Evolutionary conservation across 306 rosid genomes (phyloP).

Genomic region (Inga leiocalycina): DNA sequence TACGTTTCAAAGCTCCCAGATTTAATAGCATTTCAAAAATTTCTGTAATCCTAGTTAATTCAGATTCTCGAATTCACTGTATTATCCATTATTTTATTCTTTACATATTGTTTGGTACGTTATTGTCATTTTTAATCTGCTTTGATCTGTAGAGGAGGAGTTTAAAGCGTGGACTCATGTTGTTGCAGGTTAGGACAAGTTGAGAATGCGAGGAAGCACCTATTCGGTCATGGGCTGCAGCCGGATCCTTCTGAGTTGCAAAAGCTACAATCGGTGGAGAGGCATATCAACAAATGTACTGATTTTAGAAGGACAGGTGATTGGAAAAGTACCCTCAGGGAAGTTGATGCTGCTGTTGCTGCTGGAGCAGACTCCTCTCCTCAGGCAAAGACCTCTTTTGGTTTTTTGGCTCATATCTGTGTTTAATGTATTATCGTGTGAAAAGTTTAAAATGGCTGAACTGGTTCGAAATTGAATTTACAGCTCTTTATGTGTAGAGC

Average conservation of each 20-base stretch:
- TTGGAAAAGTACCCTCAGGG: conserved; percentile 81
- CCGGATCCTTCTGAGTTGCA: conserved; percentile 65
- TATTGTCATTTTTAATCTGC: conserved; percentile 1
- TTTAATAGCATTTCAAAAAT: conserved; percentile 33
- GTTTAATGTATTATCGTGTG: conserved; percentile 14
- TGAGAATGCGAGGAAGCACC: conserved; percentile 80
- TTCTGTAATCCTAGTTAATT: background rate
- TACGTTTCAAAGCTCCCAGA: background rate
- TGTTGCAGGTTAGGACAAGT: conserved; percentile 82
- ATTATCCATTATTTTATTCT: background rate
- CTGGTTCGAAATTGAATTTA: conserved; percentile 72
- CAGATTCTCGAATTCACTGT: background rate
- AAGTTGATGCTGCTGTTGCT: conserved; percentile 65
- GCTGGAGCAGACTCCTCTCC: conserved; percentile 84
- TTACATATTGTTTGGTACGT: background rate
- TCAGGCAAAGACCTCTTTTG: conserved; percentile 50
- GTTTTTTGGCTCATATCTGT: background rate
- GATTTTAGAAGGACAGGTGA: conserved; percentile 76
- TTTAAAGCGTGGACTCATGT: background rate
- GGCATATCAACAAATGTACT: conserved; percentile 71
- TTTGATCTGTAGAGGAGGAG: background rate
- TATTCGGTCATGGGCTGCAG: conserved; percentile 53
- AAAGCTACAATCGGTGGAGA: conserved; percentile 72
- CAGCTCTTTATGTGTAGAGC: conserved; percentile 98
- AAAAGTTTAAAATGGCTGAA: conserved; percentile 47